These are phyloP conservation scores for Telopea speciosissima DNA, from an alignment of 177 flowering plant genomes.

Conservation along the genomic window DNA sequence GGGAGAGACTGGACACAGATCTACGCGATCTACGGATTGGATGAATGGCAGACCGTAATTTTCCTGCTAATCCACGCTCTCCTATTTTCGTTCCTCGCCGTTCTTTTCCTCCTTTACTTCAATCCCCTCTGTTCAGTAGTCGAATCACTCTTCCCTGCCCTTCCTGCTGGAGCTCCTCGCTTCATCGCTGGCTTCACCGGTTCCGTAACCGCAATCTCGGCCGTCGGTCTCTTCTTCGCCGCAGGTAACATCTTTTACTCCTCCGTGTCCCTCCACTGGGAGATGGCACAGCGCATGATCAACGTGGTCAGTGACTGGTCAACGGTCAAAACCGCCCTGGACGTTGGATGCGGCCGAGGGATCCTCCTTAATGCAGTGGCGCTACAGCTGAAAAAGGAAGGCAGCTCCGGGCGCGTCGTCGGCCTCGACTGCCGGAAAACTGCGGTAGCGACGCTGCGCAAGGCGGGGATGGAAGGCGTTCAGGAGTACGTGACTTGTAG, in stretches of 20 bases:
- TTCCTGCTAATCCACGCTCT: slow-evolving; percentile 60
- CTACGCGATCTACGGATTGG: slow-evolving; percentile 90
- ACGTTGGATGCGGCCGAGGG: slow-evolving; percentile 94
- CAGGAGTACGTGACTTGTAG: slow-evolving; percentile 91
- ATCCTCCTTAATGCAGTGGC: slow-evolving; percentile 88
- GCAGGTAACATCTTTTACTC: slow-evolving; percentile 83
- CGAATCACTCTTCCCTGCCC: slow-evolving; percentile 25
- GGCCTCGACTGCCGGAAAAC: slow-evolving; percentile 53
- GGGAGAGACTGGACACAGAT: slow-evolving; percentile 89
- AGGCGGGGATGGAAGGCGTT: slow-evolving; percentile 79
- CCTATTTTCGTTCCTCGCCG: slow-evolving; percentile 49
- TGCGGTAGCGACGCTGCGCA: slow-evolving; percentile 54
- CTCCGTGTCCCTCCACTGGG: slow-evolving; percentile 63
- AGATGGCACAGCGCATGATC: slow-evolving; percentile 79
- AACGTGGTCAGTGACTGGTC: slow-evolving; percentile 76
- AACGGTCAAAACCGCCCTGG: slow-evolving; percentile 66
- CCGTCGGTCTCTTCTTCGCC: slow-evolving; percentile 70
- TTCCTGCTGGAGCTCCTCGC: slow-evolving; percentile 42
- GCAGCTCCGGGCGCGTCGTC: slow-evolving; percentile 83
- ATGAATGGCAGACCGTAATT: slow-evolving; percentile 69
- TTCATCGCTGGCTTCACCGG: slow-evolving; percentile 75
- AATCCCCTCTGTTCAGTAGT: slow-evolving; percentile 35
- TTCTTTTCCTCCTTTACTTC: slow-evolving; percentile 63
- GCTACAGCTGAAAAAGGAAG: slow-evolving; percentile 77
- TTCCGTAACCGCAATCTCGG: slow-evolving; percentile 63